phyloP scores from a whole-genome alignment of 2,329 filamentous ascomycete species.

The Aspergillus vadensis region DNA sequence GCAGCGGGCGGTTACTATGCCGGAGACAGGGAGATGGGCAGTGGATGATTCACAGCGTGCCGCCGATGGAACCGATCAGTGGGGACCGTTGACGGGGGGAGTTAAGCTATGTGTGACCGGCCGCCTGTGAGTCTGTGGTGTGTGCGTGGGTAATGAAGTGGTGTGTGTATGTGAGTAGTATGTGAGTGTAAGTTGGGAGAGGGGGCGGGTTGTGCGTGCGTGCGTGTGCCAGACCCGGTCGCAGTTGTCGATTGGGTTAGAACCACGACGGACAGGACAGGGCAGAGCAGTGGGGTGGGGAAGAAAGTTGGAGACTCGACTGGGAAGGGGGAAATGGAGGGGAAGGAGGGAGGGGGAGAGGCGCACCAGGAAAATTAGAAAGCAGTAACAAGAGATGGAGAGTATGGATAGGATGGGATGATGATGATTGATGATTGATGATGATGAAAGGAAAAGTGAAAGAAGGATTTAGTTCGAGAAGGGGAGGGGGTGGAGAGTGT shows the following conservation, averaged over 20 bases:
- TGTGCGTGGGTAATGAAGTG: neutral
- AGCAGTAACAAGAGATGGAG: constrained; percentile 4
- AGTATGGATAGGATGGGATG: constrained; percentile 2
- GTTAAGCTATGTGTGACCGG: constrained; percentile 14
- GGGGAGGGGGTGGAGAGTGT: constrained; percentile 10
- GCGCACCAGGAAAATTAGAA: constrained; percentile 17
- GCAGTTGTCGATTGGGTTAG: constrained; percentile 18
- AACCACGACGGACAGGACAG: constrained; percentile 11
- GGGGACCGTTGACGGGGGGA: constrained; percentile 20
- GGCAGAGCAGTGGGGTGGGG: constrained; percentile 15
- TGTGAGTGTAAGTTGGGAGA: neutral
- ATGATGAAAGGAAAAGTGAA: constrained; percentile 11
- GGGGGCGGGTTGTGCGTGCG: neutral
- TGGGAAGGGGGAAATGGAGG: constrained; percentile 8
- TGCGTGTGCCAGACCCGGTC: constrained; percentile 12
- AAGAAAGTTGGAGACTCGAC: constrained; percentile 19
- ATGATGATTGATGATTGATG: constrained; percentile 2
- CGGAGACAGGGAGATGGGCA: constrained; percentile 6
- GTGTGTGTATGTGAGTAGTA: constrained; percentile 1
- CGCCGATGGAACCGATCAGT: constrained; percentile 27
- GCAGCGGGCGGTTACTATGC: constrained; percentile 2
- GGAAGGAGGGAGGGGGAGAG: constrained; percentile 1
- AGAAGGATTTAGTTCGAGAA: constrained; percentile 11
- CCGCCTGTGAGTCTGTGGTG: constrained; percentile 16
- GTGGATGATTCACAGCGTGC: constrained; percentile 25